Evolutionary conservation across 176 grass and related monocot species (phyloP).

Genomic region (Poa pratensis): DNA sequence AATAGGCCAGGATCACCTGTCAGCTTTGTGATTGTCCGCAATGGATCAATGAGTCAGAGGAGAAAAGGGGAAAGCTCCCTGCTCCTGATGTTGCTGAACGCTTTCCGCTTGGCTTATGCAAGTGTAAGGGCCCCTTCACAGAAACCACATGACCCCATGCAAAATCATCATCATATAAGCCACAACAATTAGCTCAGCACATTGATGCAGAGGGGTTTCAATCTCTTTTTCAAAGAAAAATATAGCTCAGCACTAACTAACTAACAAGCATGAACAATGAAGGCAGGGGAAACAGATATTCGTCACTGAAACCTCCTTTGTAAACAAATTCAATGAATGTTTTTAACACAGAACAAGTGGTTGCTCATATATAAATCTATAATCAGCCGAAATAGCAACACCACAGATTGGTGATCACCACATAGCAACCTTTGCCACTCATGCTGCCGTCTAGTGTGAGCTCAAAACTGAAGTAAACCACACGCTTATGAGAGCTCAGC

Average conservation of each 20-base stretch:
- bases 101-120: not conserved
- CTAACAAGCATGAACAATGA: not conserved
- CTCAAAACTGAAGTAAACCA: not conserved
- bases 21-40: not conserved
- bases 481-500: constrained; percentile 61
- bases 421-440: constrained; percentile 14
- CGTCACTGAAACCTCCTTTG: not conserved
- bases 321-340: constrained; percentile 8
- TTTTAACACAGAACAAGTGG: not conserved
- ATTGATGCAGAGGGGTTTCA: too few relatives aligned
- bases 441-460: not conserved
- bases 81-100: too few relatives aligned
- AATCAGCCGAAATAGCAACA: not conserved
- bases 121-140: not conserved
- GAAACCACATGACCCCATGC: not conserved
- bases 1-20: not conserved
- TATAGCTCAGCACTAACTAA: not conserved
- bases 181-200: not conserved
- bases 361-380: not conserved
- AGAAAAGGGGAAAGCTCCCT: too few relatives aligned
- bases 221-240: too few relatives aligned
- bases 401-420: not conserved
- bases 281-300: not conserved
- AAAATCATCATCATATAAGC: not conserved
- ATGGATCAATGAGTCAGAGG: too few relatives aligned